Evolutionary conservation across 306 rosid genomes (phyloP).

Genomic region (Pterocarpus santalinus): DNA sequence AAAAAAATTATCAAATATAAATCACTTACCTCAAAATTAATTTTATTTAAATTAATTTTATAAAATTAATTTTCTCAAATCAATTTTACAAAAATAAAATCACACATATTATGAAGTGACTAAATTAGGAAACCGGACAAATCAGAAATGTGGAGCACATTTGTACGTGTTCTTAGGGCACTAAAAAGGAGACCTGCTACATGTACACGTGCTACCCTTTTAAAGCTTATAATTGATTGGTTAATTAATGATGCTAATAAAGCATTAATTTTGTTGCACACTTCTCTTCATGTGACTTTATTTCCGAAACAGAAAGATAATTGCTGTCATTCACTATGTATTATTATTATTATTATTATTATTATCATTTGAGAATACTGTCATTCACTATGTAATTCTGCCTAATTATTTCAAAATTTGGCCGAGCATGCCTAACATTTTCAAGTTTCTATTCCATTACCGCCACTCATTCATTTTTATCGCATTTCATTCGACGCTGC

Average conservation of each 20-base stretch:
- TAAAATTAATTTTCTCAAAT: no score
- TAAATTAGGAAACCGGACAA: no score
- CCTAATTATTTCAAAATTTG: neutral
- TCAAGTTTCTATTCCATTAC: constrained; percentile 11
- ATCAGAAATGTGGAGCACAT: no score
- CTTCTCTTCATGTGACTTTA: neutral
- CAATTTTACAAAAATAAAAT: no score
- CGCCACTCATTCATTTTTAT: no score
- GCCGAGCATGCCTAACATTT: neutral
- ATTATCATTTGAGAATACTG: no score
- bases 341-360: no score
- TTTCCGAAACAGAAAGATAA: neutral
- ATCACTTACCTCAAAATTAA: no score
- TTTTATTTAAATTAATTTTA: no score
- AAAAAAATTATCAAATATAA: no score
- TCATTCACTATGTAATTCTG: neutral
- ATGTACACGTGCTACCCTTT: neutral
- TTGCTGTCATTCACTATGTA: neutral
- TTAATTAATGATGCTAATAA: neutral
- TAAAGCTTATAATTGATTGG: neutral
- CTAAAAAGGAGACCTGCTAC: neutral
- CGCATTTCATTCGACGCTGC: neutral
- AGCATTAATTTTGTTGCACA: neutral
- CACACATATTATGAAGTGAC: no score
- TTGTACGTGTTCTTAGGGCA: no score